Evolutionary conservation across 2,329 filamentous ascomycete species (phyloP), one percentile per base, ranked within the genome.

Genomic region (Cadophora gregata): DNA sequence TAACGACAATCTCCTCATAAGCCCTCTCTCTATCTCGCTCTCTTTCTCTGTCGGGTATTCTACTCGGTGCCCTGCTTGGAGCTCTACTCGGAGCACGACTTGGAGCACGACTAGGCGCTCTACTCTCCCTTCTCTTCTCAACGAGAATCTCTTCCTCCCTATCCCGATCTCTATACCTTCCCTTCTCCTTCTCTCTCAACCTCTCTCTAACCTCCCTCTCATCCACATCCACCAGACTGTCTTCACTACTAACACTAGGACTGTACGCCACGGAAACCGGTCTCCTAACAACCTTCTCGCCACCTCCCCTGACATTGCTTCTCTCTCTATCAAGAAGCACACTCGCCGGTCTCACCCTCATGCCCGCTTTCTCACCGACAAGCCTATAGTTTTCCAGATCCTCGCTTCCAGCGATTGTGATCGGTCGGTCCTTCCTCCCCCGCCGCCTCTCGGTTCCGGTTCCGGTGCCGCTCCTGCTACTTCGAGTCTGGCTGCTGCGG

Each of bases 201-300:
- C 48, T 42, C 10, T 47, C 21, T 25, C 61, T 25, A 21, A 63
- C 48, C n/a, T 47, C 61, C 33, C 25, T 63, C 61, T 56, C 61
- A 56, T 63, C 61, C 47, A 62, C 61, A 56, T 63, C 61, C 31
- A 53, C 59, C 12, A 53, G 31, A 42, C 59, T 62, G 16, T 62
- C 45, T 14, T 62, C 59, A 36, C 25, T 61, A 36, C 25, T 61
- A 14, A 33, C 59, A 51, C 27, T 60, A 14, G 27, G 16, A 60
- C 58, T 62, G 27, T 47, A 47, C 19, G 42, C 42, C 42, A 56
- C n/a, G 9, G 51, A 56, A 14, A 58, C 47, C 19, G 59, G 59
- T 27, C 59, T 62, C 7, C 16, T 19, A 1, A 47, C 19, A 1
- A 47, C 42, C 38, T 56, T 63, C 36, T 63, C 61, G 1, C 48